These are phyloP conservation scores for Ceratobasidium sp. DNA, from an alignment of 1,284 basidiomycete genomes.

Conservation along the genomic window DNA sequence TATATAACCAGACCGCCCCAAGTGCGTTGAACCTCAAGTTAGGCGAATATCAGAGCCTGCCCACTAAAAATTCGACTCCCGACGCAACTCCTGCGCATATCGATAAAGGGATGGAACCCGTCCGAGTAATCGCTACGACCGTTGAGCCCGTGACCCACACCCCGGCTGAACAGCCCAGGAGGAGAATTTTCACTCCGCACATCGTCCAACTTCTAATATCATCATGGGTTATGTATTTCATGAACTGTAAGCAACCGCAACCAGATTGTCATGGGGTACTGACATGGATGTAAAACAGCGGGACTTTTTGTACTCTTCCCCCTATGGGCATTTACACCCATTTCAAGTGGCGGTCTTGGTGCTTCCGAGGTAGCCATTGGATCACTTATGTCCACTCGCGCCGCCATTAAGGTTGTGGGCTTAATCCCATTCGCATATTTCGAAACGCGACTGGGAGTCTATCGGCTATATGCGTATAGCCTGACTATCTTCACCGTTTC, in stretches of 20 bases:
- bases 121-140: neutral
- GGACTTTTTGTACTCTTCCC: conserved; percentile 9
- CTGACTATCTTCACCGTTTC: neutral
- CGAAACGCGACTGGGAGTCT: conserved; percentile 15
- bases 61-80: neutral
- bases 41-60: neutral
- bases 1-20: conserved; percentile 21
- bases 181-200: neutral
- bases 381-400: conserved; percentile 15
- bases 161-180: neutral
- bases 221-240: conserved; percentile 37
- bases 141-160: neutral
- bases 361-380: conserved; percentile 21
- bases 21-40: neutral
- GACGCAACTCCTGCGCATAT: neutral
- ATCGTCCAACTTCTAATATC: conserved; percentile 26
- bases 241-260: conserved; percentile 13
- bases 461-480: conserved; percentile 29
- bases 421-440: conserved; percentile 31
- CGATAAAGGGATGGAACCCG: neutral
- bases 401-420: neutral
- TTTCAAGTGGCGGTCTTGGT: conserved; percentile 23
- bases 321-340: conserved; percentile 33
- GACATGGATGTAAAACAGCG: too few relatives aligned
- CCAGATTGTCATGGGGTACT: too few relatives aligned